Percentiles rank a stretch among this genome's conserved stretches.
These are phyloP conservation scores for Aspergillus kassunensis DNA, from an alignment of 495 filamentous ascomycete genomes.

Conservation along the genomic window DNA sequence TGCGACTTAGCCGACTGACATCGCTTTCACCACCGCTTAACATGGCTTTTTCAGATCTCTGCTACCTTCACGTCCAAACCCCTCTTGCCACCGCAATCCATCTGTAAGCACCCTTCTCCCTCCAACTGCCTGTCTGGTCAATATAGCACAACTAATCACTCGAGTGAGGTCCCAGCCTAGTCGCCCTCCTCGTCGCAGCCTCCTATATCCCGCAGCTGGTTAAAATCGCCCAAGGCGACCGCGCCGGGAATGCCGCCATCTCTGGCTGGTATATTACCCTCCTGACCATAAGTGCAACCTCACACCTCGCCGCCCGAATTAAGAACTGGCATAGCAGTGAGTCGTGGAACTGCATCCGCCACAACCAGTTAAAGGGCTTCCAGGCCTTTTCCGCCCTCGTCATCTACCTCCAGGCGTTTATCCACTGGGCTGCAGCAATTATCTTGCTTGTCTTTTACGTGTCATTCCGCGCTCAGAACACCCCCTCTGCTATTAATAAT, in stretches of 20 bases:
- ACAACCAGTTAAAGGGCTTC: not conserved
- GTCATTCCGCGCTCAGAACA: not conserved
- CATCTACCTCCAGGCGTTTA: not conserved
- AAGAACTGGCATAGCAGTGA: not conserved
- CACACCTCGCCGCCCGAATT: not conserved
- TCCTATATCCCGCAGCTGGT: constrained; percentile 2
- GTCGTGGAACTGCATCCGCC: not conserved
- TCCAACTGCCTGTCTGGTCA: too few species aligned
- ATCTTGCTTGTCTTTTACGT: not conserved
- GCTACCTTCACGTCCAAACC: too few species aligned
- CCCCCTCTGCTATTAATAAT: not conserved
- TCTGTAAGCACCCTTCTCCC: too few species aligned
- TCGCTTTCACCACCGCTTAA: too few species aligned
- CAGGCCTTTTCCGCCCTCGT: not conserved
- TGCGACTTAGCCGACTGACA: too few species aligned
- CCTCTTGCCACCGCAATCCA: too few species aligned
- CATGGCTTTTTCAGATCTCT: too few species aligned
- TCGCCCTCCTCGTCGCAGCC: not conserved
- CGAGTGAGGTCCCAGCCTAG: not conserved
- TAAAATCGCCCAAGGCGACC: not conserved
- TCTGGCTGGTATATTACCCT: constrained; percentile 9
- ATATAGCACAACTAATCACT: too few species aligned
- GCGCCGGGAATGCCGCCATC: not conserved
- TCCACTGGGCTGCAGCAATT: not conserved
- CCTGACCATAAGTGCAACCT: not conserved